Conservation (phyloP, 495 filamentous ascomycete species). For the Podospora didyma region DNA sequence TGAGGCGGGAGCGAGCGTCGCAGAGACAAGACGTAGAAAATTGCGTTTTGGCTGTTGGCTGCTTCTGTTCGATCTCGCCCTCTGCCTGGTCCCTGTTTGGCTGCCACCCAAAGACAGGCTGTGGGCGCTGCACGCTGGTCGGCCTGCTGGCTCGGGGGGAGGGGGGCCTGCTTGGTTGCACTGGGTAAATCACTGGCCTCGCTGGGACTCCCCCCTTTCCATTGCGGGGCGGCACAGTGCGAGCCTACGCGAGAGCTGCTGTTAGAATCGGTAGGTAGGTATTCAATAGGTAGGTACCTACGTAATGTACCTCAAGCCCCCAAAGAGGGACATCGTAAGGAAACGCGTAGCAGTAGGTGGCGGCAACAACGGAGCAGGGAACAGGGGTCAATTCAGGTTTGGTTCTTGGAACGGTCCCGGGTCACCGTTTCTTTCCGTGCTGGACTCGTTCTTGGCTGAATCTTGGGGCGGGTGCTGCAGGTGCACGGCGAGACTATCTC, state of each 20-base stretch:
- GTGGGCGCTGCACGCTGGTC: slow-evolving; percentile 7
- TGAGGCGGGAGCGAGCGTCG: slow-evolving; percentile 22
- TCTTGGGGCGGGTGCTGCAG: not conserved
- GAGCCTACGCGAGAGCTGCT: no score
- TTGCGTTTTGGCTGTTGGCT: slow-evolving; percentile 25
- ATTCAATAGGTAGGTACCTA: no score
- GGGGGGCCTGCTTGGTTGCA: not conserved
- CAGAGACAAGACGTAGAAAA: slow-evolving; percentile 25
- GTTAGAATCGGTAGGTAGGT: no score
- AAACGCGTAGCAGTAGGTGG: not conserved
- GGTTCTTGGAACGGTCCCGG: not conserved
- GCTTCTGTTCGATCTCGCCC: slow-evolving; percentile 15
- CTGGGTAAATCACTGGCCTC: slow-evolving; percentile 11
- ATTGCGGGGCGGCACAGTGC: slow-evolving; percentile 30
- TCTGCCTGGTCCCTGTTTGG: slow-evolving; percentile 26
- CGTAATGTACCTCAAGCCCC: no score
- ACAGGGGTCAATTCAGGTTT: not conserved
- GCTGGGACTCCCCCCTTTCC: slow-evolving; percentile 13
- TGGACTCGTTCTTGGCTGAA: not conserved
- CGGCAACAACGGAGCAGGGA: slow-evolving; percentile 1
- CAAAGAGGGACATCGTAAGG: not conserved
- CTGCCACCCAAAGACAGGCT: slow-evolving; percentile 28
- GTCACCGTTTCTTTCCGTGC: not conserved
- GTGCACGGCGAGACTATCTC: no score
- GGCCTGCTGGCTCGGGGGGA: not conserved